phyloP scores from a whole-genome alignment of 495 filamentous ascomycete genomes.

The Penicillium nucicola region DNA sequence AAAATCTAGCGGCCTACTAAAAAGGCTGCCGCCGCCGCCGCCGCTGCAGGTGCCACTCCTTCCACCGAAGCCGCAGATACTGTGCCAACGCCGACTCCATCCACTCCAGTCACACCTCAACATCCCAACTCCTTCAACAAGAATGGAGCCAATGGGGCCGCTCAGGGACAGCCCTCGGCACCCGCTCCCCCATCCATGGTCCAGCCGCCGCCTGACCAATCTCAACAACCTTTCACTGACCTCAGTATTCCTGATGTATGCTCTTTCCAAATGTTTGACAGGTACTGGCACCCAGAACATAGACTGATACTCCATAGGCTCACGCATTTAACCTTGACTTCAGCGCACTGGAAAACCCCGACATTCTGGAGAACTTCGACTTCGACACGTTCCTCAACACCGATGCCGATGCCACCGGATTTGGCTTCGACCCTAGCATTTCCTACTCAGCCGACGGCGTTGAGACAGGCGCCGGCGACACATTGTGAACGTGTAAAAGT shows the following conservation, averaged over 20 bases:
- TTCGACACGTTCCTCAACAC: conserved; percentile 90
- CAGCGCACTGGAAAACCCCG: conserved; percentile 52
- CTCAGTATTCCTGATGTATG: conserved; percentile 42
- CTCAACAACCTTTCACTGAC: conserved; percentile 35
- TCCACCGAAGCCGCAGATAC: conserved; percentile 67
- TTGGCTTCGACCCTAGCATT: conserved; percentile 51
- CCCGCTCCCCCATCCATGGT: conserved; percentile 40
- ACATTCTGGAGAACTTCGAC: conserved; percentile 90
- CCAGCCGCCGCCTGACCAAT: conserved; percentile 45
- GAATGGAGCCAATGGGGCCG: conserved; percentile 49
- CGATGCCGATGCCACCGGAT: conserved; percentile 48
- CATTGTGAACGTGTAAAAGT: conserved; percentile 39
- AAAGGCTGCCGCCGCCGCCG: conserved; percentile 61
- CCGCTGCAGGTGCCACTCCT: conserved; percentile 63
- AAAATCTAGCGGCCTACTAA: conserved; percentile 46
- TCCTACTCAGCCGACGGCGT: conserved; percentile 45
- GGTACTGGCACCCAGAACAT: conserved; percentile 9
- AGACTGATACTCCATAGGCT: conserved; percentile 25
- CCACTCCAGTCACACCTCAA: conserved; percentile 84
- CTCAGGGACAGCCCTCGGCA: conserved; percentile 40
- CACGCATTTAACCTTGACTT: conserved; percentile 58
- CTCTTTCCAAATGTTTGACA: neutral
- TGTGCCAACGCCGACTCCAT: conserved; percentile 73
- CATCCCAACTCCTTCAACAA: conserved; percentile 62
- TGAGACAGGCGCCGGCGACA: conserved; percentile 49